phyloP scores from a whole-genome alignment of 2,329 filamentous ascomycete species.

The Cadophora gregata region DNA sequence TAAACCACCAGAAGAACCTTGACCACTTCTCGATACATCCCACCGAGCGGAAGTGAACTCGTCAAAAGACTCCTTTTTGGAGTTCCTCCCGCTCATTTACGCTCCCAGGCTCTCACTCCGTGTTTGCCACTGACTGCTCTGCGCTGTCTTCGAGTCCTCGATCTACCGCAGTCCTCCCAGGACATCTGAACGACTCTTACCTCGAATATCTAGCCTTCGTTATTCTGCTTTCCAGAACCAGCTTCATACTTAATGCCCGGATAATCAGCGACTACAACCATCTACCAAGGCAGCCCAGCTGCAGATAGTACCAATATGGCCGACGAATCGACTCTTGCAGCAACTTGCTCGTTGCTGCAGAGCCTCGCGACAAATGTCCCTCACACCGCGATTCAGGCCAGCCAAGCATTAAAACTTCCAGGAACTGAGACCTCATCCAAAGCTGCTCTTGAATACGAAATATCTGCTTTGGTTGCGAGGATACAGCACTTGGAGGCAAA shows the following conservation, averaged over 20 bases:
- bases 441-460: slow-evolving; percentile 78
- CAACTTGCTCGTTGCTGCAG: slow-evolving; percentile 59
- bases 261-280: slow-evolving; percentile 30
- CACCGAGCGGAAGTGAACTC: slow-evolving; percentile 1
- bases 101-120: too few relatives aligned
- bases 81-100: not conserved
- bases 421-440: slow-evolving; percentile 80
- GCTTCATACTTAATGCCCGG: slow-evolving; percentile 33
- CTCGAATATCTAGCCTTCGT: slow-evolving; percentile 3
- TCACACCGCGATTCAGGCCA: slow-evolving; percentile 30
- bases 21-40: not conserved
- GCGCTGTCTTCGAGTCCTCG: not conserved
- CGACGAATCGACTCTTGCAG: slow-evolving; percentile 60
- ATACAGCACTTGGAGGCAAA: slow-evolving; percentile 84
- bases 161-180: not conserved
- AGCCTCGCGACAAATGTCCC: slow-evolving; percentile 51
- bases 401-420: slow-evolving; percentile 67
- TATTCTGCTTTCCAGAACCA: slow-evolving; percentile 13
- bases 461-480: slow-evolving; percentile 77
- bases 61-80: slow-evolving; percentile 5
- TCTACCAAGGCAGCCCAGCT: slow-evolving; percentile 37
- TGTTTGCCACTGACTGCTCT: not conserved
- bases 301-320: slow-evolving; percentile 38
- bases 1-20: slow-evolving; percentile 14
- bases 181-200: not conserved